Percentiles rank a stretch among this genome's conserved stretches.
phyloP scores from a whole-genome alignment of 192 early-diverging fungal species.

The Gigaspora rosea region DNA sequence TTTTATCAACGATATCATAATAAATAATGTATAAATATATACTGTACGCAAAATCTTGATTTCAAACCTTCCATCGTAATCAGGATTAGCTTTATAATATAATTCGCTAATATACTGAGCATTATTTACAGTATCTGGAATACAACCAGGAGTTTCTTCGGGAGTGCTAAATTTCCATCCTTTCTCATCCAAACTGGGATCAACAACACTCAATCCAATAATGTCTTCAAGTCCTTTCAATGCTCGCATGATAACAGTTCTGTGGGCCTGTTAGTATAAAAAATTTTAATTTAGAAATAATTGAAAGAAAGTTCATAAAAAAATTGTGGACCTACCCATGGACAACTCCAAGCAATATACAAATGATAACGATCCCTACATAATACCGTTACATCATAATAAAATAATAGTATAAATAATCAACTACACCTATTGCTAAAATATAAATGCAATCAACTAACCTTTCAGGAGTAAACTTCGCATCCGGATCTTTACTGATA shows the following conservation, averaged over 20 bases:
- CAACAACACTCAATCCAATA: constrained; percentile 83
- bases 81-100: constrained; percentile 87
- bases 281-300: neutral
- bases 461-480: constrained; percentile 75
- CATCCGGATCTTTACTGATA: constrained; percentile 54
- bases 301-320: too few species aligned
- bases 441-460: constrained; percentile 33
- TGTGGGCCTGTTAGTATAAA: constrained; percentile 70
- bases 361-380: constrained; percentile 76
- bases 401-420: neutral
- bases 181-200: constrained; percentile 74
- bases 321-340: constrained; percentile 46
- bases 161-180: constrained; percentile 81
- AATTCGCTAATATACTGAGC: constrained; percentile 80
- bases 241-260: constrained; percentile 82
- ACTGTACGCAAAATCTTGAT: neutral
- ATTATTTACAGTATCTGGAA: constrained; percentile 73
- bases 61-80: constrained; percentile 58
- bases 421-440: neutral
- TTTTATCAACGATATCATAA: neutral
- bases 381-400: neutral
- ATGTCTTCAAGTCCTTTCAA: constrained; percentile 87
- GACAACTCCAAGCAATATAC: constrained; percentile 68
- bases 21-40: neutral
- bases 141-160: constrained; percentile 75